These are phyloP conservation scores for Suillus cothurnatus DNA, from an alignment of 768 basidiomycete species.

Conservation along the genomic window DNA sequence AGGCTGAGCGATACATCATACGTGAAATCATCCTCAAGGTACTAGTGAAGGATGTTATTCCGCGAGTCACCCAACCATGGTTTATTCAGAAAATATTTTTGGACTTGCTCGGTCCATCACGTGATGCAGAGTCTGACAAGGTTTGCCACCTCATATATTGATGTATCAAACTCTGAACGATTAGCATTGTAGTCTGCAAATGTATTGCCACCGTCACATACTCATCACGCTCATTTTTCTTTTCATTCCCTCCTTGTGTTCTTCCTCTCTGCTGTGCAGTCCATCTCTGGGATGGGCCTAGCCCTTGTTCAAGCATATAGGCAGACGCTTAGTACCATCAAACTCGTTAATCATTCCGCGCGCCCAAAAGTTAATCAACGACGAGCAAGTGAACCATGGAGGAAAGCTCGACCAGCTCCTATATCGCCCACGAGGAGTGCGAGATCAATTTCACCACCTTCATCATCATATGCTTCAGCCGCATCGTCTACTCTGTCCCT, in stretches of 20 bases:
- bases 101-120: conserved; percentile 58
- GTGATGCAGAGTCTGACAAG: conserved; percentile 25
- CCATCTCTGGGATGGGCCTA: conserved; percentile 68
- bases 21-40: conserved; percentile 84
- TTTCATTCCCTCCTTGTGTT: conserved; percentile 64
- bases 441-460: conserved; percentile 11
- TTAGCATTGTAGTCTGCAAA: conserved; percentile 20
- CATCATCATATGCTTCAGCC: conserved; percentile 21
- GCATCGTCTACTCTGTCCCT: conserved; percentile 28
- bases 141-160: conserved; percentile 13
- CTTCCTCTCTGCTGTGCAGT: conserved; percentile 74
- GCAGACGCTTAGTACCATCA: conserved; percentile 63
- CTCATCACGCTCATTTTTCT: conserved; percentile 38
- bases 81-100: conserved; percentile 78
- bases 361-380: conserved; percentile 1
- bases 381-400: neutral
- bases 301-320: conserved; percentile 69
- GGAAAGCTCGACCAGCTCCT: neutral
- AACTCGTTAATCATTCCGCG: conserved; percentile 55
- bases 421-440: conserved; percentile 7
- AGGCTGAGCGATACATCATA: conserved; percentile 75
- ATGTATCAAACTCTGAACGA: neutral
- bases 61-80: conserved; percentile 84
- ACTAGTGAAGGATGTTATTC: conserved; percentile 66
- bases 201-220: conserved; percentile 28